Percentiles rank a stretch among this genome's conserved stretches.
phyloP scores from a whole-genome alignment of 2,329 filamentous ascomycete genomes.

The Neoascochyta sp. region DNA sequence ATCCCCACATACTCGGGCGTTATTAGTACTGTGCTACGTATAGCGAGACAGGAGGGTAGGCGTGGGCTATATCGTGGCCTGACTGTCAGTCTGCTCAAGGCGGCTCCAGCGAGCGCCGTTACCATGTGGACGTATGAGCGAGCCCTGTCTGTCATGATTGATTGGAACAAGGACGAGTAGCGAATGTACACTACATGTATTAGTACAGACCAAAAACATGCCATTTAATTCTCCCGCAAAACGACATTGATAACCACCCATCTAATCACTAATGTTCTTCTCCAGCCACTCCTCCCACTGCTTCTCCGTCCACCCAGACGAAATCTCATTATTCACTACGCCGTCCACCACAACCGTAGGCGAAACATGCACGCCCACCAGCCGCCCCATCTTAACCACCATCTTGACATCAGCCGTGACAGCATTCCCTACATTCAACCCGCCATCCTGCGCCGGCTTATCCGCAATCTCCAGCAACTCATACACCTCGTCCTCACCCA shows the following conservation, averaged over 20 bases:
- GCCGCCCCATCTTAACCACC: conserved; percentile 72
- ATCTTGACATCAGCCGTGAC: conserved; percentile 84
- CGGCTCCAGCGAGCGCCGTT: conserved; percentile 85
- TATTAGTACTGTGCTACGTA: conserved; percentile 61
- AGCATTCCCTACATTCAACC: conserved; percentile 72
- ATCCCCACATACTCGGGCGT: conserved; percentile 79
- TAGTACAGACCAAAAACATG: too few relatives aligned
- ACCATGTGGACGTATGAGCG: conserved; percentile 95
- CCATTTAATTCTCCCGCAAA: too few relatives aligned
- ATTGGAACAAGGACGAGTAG: conserved; percentile 18
- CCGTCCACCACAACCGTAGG: conserved; percentile 89
- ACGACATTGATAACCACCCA: conserved; percentile 5
- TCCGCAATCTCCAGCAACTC: conserved; percentile 65
- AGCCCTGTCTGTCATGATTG: conserved; percentile 58
- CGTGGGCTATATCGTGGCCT: conserved; percentile 84
- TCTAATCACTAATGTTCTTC: conserved; percentile 56
- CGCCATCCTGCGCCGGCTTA: conserved; percentile 62
- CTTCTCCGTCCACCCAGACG: conserved; percentile 69
- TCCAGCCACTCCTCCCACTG: conserved; percentile 85
- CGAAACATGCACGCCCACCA: conserved; percentile 83
- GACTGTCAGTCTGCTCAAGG: conserved; percentile 85
- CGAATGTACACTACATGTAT: too few relatives aligned
- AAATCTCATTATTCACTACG: conserved; percentile 73
- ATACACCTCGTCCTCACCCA: conserved; percentile 69
- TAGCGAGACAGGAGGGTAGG: conserved; percentile 68